Evolutionary conservation across 805 yeast genomes (phyloP), one percentile per base, ranked within the genome.

Genomic region (Candida silvatica): DNA sequence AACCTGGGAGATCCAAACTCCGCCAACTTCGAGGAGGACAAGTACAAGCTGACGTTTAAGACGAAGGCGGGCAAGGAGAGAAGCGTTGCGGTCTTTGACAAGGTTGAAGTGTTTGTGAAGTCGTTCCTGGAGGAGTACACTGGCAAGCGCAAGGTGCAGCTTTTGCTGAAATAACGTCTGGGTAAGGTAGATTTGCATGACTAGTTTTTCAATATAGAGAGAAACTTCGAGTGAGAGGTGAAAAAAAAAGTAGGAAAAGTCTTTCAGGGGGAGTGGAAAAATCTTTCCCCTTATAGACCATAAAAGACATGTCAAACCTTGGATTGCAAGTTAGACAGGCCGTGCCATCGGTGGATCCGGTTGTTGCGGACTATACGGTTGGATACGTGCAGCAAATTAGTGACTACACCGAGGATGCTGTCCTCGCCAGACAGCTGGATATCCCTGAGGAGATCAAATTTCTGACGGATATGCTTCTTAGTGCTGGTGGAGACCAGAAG

Each of bases 81-180:
- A 52, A 49, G 49, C 14, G 43, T 59, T 5, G 65, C 65, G 6
- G 85, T 90, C 2, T 92, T 92, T 58, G 96, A 90, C 51, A 78
- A 79, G 54, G 88, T 92, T 20, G 64, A 71, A 30, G 97, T 92
- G 25, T 79, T 76, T 51, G 87, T 92, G 20, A 80, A 71, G 50
- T 82, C 94, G 3, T 74, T 80, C 6, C 64, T 85, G 52, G 96
- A 92, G 52, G 90, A 84, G 40, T 69, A 76, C 37, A 85, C 94
- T 3, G 95, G 96, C 34, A 90, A 90, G 66, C 77, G 97, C 61
- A 86, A 80, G 58, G 96, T 94, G 1, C 87, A 81, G 52, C 64
- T 90, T 54, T 51, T 72, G 31, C 62, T 83, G 39, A 69, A 66
- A 46, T 75, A 61, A 46, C 6, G 12, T n/a, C n/a, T n/a, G n/a